These are phyloP conservation scores for Fusarium robinianum DNA, from an alignment of 2,329 filamentous ascomycete genomes.

Conservation along the genomic window DNA sequence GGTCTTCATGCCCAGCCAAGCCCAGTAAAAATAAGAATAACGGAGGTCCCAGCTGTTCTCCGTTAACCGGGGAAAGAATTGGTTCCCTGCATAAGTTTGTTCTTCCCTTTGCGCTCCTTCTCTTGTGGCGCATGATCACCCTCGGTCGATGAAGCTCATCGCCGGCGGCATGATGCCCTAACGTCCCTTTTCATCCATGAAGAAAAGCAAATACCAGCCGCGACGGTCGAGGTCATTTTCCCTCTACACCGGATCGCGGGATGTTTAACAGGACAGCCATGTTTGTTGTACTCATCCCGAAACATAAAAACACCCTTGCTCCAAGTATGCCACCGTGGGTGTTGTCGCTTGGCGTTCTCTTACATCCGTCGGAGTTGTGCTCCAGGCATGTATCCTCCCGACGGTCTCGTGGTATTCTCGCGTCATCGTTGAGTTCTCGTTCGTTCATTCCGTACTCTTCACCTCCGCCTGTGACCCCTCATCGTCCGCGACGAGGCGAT, in stretches of 20 bases:
- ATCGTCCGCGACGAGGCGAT: conserved; percentile 17
- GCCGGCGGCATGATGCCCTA: conserved; percentile 20
- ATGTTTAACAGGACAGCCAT: too few species aligned
- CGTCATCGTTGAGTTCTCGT: conserved; percentile 25
- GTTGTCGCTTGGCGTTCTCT: conserved; percentile 26
- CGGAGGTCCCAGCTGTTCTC: conserved; percentile 25
- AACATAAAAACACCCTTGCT: conserved; percentile 13
- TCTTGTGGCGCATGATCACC: conserved; percentile 11
- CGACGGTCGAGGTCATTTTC: too few species aligned
- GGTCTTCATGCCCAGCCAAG: conserved; percentile 27
- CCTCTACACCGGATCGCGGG: too few species aligned
- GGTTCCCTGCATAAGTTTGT: conserved; percentile 23
- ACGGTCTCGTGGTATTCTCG: conserved; percentile 18
- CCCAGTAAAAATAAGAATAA: conserved; percentile 18
- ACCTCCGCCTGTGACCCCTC: conserved; percentile 31
- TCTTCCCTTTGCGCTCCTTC: conserved; percentile 9
- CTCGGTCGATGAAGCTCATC: conserved; percentile 18
- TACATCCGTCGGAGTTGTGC: conserved; percentile 24
- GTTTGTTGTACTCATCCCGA: conserved; percentile 16
- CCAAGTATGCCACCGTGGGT: conserved; percentile 15
- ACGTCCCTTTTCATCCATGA: too few species aligned
- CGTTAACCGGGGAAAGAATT: conserved; percentile 24
- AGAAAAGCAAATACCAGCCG: too few species aligned
- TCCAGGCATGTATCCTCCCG: conserved; percentile 24
- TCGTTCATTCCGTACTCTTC: conserved; percentile 26